Percentiles rank a stretch among this genome's conserved stretches.
Evolutionary conservation across 1,139 yeast species (phyloP).

Genomic region (Yarrowia galli): DNA sequence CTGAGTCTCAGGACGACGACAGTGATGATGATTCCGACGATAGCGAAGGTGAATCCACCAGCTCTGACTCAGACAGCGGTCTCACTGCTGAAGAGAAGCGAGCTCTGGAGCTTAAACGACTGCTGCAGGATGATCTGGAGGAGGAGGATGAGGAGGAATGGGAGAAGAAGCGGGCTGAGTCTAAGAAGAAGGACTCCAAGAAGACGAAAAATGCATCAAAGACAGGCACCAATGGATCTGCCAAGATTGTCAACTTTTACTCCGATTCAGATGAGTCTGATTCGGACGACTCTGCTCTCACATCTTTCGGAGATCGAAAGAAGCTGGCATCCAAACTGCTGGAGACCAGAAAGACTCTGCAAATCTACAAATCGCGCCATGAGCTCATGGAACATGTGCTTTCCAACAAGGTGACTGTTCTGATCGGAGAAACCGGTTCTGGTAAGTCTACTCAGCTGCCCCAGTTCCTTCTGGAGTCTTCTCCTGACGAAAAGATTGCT

Average conservation of each 20-base stretch:
- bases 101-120: slow-evolving; percentile 27
- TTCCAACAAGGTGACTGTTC: slow-evolving; percentile 70
- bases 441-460: slow-evolving; percentile 97
- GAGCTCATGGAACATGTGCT: slow-evolving; percentile 64
- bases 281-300: background rate
- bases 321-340: slow-evolving; percentile 39
- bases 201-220: slow-evolving; percentile 3
- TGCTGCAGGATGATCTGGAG: slow-evolving; percentile 11
- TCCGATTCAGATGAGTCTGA: slow-evolving; percentile 30
- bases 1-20: slow-evolving; percentile 15
- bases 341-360: slow-evolving; percentile 62
- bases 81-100: slow-evolving; percentile 3
- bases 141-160: slow-evolving; percentile 5
- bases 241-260: slow-evolving; percentile 33
- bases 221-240: background rate
- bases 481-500: slow-evolving; percentile 64
- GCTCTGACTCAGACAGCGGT: slow-evolving; percentile 17
- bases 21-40: slow-evolving; percentile 12
- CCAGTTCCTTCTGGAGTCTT: slow-evolving; percentile 62
- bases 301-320: slow-evolving; percentile 35
- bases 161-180: background rate
- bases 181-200: background rate
- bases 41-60: background rate
- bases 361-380: slow-evolving; percentile 76
- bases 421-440: slow-evolving; percentile 97